phyloP scores from a whole-genome alignment of 2,329 filamentous ascomycete species.

The Botrytis fragariae region DNA sequence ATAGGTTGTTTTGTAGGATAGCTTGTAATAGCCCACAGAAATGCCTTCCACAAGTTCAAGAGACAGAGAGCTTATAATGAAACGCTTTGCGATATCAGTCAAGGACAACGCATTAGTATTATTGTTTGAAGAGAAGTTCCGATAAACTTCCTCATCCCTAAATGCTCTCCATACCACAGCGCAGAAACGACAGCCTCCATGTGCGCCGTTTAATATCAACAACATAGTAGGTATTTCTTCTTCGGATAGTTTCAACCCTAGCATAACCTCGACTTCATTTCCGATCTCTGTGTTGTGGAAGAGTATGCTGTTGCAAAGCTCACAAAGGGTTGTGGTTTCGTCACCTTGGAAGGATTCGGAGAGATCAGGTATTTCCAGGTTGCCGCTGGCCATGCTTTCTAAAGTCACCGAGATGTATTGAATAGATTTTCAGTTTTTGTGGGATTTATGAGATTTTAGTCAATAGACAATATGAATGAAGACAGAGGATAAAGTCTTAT shows the following conservation, averaged over 20 bases:
- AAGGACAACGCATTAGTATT: not conserved
- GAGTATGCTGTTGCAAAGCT: not conserved
- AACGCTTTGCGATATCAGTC: not conserved
- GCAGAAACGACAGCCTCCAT: slow-evolving; percentile 1
- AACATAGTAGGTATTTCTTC: not conserved
- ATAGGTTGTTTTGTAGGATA: not conserved
- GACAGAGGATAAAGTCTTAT: fast-evolving
- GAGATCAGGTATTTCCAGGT: not conserved
- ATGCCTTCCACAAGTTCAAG: not conserved
- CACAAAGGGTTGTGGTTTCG: not conserved
- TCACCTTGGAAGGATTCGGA: not conserved
- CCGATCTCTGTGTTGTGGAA: not conserved
- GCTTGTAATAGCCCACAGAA: not conserved
- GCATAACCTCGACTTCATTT: not conserved
- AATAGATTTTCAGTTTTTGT: fast-evolving
- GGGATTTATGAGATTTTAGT: not conserved
- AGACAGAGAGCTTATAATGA: not conserved
- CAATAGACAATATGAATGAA: not conserved
- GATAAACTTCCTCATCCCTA: not conserved
- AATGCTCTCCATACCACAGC: not conserved
- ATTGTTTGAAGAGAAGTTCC: not conserved
- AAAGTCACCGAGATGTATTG: not conserved
- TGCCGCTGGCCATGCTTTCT: not conserved
- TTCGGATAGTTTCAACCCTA: not conserved
- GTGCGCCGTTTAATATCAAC: not conserved